Evolutionary conservation across 2,329 filamentous ascomycete species (phyloP), one percentile per base, ranked within the genome.

Genomic region (Tolypocladium endophyticum): DNA sequence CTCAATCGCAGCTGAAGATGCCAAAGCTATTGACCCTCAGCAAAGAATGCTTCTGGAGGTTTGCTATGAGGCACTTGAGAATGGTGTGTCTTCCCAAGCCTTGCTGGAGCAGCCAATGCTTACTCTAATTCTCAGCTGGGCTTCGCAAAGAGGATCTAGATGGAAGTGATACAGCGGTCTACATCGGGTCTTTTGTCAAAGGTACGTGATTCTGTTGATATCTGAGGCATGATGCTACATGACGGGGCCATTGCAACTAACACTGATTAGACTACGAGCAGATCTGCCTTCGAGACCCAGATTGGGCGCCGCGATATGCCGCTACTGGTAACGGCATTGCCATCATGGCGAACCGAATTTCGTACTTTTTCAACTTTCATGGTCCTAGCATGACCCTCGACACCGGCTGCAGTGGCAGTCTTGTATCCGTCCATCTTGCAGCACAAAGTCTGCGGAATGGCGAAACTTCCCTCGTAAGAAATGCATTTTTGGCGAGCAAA

Each of bases 371-470:
- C 67, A 77, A 85, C 63, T 70, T 85, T 20, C 73, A 75, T 16
- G 82, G 83, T 0, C 80, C 82, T 2, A 82, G 80, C 64, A 75
- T 84, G 68, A 84, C 81, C 0, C 69, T 86, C 18, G 82, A 86
- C 58, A 85, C 83, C 0, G 83, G 81, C 25, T 86, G 83, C 68
- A 84, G 81, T 30, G 78, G 77, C 14, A 81, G 79, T 56, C 72
- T 85, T 25, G 77, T 83, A 4, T 78, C 79, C 0, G 73, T 85
- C 4, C 79, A 85, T 64, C 69, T 81, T 39, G 82, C 80, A 2
- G 78, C 77, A 23, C 78, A 81, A 57, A 79, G 76, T 30, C 68
- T 85, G 0, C 71, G 76, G 9, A 71, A 65, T 28, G 74, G 76
- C 3, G 79, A 83, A 55, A 73, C 74, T 0, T 73, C 72, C 5